These are phyloP conservation scores for Persicaria maculosa DNA, from an alignment of 148 eudicot species.

Conservation along the genomic window DNA sequence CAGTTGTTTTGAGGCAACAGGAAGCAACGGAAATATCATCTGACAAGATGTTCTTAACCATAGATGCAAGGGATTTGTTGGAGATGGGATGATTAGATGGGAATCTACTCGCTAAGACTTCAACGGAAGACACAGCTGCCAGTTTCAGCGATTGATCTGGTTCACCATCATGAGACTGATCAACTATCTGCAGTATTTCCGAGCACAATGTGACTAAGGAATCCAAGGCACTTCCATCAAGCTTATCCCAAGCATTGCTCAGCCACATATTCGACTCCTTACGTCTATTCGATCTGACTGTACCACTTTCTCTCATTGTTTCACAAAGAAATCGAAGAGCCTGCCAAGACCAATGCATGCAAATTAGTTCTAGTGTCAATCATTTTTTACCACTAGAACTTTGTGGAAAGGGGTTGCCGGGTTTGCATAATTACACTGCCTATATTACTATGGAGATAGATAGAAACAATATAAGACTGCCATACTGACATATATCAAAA, in stretches of 20 bases:
- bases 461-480: too few species aligned
- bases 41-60: constrained; percentile 46
- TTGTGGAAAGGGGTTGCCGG: neutral
- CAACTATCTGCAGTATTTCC: constrained; percentile 59
- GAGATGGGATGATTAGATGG: constrained; percentile 53
- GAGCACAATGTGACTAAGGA: constrained; percentile 46
- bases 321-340: constrained; percentile 73
- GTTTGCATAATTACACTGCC: neutral
- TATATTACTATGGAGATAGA: neutral
- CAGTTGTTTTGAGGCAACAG: constrained; percentile 58
- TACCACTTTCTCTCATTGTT: constrained; percentile 42
- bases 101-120: constrained; percentile 53
- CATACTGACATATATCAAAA: neutral
- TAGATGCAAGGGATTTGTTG: constrained; percentile 51
- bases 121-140: constrained; percentile 63
- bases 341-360: constrained; percentile 22
- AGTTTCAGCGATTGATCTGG: constrained; percentile 39
- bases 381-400: neutral
- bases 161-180: constrained; percentile 29
- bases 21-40: constrained; percentile 49
- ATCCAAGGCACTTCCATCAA: constrained; percentile 44
- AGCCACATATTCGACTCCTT: constrained; percentile 26
- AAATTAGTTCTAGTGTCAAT: neutral
- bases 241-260: constrained; percentile 51
- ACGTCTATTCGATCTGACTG: constrained; percentile 28